Base-by-base conservation (phyloP, 169 alveolate species). In the Hepatocystis sp. region DNA sequence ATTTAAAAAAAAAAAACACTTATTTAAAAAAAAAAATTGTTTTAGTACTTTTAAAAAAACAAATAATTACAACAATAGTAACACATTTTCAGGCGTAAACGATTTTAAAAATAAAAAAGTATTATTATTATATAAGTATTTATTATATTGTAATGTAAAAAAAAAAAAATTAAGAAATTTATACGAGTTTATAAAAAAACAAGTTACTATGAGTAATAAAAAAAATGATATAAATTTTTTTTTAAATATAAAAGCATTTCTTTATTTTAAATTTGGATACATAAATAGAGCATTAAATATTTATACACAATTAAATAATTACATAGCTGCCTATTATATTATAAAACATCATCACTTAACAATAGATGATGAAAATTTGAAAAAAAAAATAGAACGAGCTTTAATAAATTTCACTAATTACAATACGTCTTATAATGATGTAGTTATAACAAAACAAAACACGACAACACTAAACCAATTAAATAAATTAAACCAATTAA, bases 41-140 rank as follows among this genome's bases (percentile, higher is more conserved):
- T n/a, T n/a, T n/a, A n/a, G n/a, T n/a, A n/a, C n/a, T n/a, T n/a
- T n/a, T n/a, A n/a, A n/a, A n/a, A n/a, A n/a, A n/a, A n/a, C n/a
- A n/a, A n/a, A n/a, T n/a, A n/a, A n/a, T n/a, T n/a, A n/a, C n/a
- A n/a, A n/a, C n/a, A n/a, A n/a, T n/a, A n/a, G n/a, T n/a, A n/a
- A n/a, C n/a, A n/a, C n/a, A n/a, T n/a, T n/a, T n/a, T n/a, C n/a
- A 10, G 42, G 42, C 36, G 21, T 2, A 11, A 17, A 17, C 15
- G 49, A 28, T 46, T 71, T 71, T 63, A 52, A 58, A 46, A 56
- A 71, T 64, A 46, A 71, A 44, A 5, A 49, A 21, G 76, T 71
- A 11, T 42, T 32, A 30, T 51, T 71, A 13, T 25, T 71, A 25
- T 71, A 71, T 34, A 71, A 49, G 21, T 40, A 71, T 44, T 36